These are phyloP conservation scores for Aspergillus pseudoviridinutans DNA, from an alignment of 2,329 filamentous ascomycete genomes.

Conservation along the genomic window DNA sequence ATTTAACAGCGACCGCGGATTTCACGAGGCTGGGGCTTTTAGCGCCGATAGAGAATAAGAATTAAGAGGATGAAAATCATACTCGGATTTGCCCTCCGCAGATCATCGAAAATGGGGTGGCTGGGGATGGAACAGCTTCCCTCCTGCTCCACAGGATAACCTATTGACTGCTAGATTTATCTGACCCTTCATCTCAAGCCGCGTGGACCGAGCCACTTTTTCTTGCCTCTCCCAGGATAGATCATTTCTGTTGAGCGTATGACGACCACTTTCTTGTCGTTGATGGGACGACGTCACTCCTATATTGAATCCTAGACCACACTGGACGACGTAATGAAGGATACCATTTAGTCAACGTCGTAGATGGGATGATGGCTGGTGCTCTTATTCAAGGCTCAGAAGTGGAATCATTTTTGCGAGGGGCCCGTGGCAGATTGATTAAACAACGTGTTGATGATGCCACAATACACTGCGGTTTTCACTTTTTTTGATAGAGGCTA, in stretches of 20 bases:
- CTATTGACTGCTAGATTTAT: background rate
- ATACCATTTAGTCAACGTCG: background rate
- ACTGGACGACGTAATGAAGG: background rate
- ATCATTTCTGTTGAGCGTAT: background rate
- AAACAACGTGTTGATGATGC: background rate
- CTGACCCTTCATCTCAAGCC: background rate
- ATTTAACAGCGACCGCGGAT: background rate
- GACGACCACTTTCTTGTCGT: background rate
- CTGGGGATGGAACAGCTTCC: conserved; percentile 21
- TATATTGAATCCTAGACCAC: too few relatives aligned
- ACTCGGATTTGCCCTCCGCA: background rate
- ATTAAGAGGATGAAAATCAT: conserved; percentile 18
- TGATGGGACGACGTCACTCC: background rate
- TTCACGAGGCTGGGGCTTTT: background rate
- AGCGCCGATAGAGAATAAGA: conserved; percentile 3
- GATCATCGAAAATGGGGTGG: conserved; percentile 30
- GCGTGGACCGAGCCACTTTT: background rate
- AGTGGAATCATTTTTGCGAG: background rate
- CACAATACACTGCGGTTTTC: background rate
- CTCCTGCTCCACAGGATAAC: conserved; percentile 4
- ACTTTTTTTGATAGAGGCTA: background rate
- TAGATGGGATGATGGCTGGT: background rate
- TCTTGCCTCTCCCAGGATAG: background rate
- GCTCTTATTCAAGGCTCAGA: background rate
- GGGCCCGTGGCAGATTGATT: background rate